A percentile compares a stretch with the other conserved stretches of the same genome.
Conservation (phyloP, 805 yeast species). For the Metschnikowia dekortorum region DNA sequence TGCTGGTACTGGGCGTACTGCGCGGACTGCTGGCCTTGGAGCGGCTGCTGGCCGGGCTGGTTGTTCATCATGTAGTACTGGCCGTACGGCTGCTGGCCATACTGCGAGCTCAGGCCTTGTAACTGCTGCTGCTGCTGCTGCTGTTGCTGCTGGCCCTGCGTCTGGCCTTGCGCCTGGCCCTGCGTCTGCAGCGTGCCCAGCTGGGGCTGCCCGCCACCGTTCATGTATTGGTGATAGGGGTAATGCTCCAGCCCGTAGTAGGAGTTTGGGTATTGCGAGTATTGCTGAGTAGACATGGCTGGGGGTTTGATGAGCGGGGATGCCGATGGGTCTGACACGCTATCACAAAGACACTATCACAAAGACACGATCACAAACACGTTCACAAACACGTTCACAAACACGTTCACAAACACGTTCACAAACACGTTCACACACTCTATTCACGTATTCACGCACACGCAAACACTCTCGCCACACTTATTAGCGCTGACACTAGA, state of each 20-base stretch:
- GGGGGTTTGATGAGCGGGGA: background rate
- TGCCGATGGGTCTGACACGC: too few relatives aligned
- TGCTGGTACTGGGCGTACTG: constrained; percentile 12
- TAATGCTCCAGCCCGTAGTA: constrained; percentile 21
- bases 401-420: too few relatives aligned
- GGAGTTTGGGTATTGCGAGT: constrained; percentile 17
- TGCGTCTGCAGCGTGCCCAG: constrained; percentile 11
- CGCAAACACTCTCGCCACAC: too few relatives aligned
- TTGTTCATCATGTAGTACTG: constrained; percentile 18
- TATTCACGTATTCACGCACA: too few relatives aligned
- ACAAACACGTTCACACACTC: too few relatives aligned
- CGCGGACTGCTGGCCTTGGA: constrained; percentile 10
- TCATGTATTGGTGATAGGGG: constrained; percentile 20
- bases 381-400: too few relatives aligned
- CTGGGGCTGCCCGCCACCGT: constrained; percentile 14
- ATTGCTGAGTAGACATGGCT: constrained; percentile 20
- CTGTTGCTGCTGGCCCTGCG: constrained; percentile 3
- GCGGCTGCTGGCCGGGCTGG: constrained; percentile 16
- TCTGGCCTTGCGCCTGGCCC: constrained; percentile 7
- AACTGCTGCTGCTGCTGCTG: constrained; percentile 12
- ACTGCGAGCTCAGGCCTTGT: constrained; percentile 14
- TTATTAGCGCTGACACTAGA: too few relatives aligned
- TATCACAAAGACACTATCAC: too few relatives aligned
- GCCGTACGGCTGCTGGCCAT: constrained; percentile 17
- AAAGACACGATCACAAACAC: too few relatives aligned